phyloP scores from a whole-genome alignment of 805 yeast genomes.

The Wickerhamomyces kurtzmanii region DNA sequence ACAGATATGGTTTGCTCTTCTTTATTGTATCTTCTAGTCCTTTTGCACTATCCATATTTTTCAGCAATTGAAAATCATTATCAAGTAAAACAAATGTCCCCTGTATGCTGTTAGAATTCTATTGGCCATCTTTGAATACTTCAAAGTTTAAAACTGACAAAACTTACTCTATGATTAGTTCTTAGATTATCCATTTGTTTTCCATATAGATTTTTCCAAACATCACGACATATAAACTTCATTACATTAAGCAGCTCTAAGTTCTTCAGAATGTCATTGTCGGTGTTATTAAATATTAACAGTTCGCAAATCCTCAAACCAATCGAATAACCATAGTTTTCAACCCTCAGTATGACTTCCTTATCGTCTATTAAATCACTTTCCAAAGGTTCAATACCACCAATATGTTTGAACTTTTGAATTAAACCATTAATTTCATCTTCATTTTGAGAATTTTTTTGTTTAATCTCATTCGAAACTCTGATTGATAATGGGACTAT shows the following conservation, averaged over 20 bases:
- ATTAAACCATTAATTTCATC: constrained; percentile 9
- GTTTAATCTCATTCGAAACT: constrained; percentile 38
- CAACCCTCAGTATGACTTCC: constrained; percentile 50
- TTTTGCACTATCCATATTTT: constrained; percentile 34
- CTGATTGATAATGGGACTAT: constrained; percentile 63
- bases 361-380: constrained; percentile 27
- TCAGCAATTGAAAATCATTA: constrained; percentile 44
- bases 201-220: constrained; percentile 72
- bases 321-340: constrained; percentile 59
- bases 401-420: constrained; percentile 24
- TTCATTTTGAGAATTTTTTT: constrained; percentile 5
- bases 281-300: constrained; percentile 34
- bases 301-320: constrained; percentile 52
- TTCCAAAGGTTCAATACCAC: constrained; percentile 31
- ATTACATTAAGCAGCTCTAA: constrained; percentile 71
- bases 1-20: constrained; percentile 40
- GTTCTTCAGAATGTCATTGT: constrained; percentile 32
- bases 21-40: constrained; percentile 33
- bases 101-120: no score
- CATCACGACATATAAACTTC: constrained; percentile 88
- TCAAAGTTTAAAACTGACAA: no score
- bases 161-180: constrained; percentile 72
- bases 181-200: constrained; percentile 89
- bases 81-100: constrained; percentile 78
- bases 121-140: no score